Conservation (phyloP, 352 stramenopile species). For the Phytophthora ohioensis region DNA sequence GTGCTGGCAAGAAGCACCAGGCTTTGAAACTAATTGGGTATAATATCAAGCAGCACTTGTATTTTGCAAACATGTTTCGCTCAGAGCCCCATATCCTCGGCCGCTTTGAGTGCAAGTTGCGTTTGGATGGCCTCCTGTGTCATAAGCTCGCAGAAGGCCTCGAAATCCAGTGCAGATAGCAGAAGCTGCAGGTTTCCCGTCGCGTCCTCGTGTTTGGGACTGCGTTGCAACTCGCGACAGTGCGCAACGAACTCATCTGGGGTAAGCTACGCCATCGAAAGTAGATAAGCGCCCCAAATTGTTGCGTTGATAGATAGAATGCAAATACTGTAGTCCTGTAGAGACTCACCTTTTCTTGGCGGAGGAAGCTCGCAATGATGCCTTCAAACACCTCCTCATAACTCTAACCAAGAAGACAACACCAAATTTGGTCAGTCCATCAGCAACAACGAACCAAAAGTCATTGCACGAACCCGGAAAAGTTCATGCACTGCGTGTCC, state of each 20-base stretch:
- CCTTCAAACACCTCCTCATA: slow-evolving; percentile 67
- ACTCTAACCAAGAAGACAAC: slow-evolving; percentile 26
- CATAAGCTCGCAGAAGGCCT: slow-evolving; percentile 66
- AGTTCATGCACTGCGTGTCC: slow-evolving; percentile 49
- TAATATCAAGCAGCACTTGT: slow-evolving; percentile 45
- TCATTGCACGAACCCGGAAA: slow-evolving; percentile 42
- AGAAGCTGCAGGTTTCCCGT: slow-evolving; percentile 56
- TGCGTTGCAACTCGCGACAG: slow-evolving; percentile 47
- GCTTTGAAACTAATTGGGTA: slow-evolving; percentile 46
- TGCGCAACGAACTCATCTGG: slow-evolving; percentile 59
- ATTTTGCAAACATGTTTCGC: slow-evolving; percentile 13
- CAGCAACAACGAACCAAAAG: not conserved
- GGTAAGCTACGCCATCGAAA: slow-evolving; percentile 40
- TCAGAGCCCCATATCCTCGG: slow-evolving; percentile 69
- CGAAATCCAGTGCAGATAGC: slow-evolving; percentile 65
- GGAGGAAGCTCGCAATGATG: slow-evolving; percentile 52
- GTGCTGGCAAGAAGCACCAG: slow-evolving; percentile 21
- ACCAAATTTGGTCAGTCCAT: not conserved
- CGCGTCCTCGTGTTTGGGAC: slow-evolving; percentile 43
- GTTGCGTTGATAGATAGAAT: slow-evolving; percentile 1
- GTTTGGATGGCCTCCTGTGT: slow-evolving; percentile 52
- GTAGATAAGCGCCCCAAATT: slow-evolving; percentile 14
- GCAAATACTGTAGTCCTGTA: not conserved
- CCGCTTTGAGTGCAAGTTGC: slow-evolving; percentile 56
- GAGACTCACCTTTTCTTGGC: slow-evolving; percentile 37